Evolutionary conservation across 495 filamentous ascomycete genomes (phyloP).

Genomic region (Xylaria longipes): DNA sequence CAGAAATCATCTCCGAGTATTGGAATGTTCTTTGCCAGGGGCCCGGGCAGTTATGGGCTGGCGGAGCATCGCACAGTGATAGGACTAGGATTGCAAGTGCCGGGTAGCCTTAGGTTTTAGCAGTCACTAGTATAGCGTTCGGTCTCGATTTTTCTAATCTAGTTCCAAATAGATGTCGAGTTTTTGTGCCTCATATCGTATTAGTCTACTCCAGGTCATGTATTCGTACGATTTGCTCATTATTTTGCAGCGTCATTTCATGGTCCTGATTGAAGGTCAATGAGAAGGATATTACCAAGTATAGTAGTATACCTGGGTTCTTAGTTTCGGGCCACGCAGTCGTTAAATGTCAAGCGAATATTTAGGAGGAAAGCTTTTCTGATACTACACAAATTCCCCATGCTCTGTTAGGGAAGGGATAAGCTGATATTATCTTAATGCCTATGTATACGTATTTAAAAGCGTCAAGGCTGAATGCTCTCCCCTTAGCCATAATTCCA

Average conservation of each 20-base stretch:
- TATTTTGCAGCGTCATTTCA: neutral
- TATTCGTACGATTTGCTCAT: neutral
- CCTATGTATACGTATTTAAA: neutral
- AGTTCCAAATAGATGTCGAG: neutral
- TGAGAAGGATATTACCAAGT: neutral
- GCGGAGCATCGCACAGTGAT: neutral
- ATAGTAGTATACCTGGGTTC: neutral
- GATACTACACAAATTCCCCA: neutral
- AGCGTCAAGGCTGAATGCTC: neutral
- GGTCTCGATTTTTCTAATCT: neutral
- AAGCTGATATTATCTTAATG: neutral
- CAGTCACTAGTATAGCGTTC: neutral
- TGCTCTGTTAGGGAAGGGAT: neutral
- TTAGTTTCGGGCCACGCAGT: neutral
- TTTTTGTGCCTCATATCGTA: neutral
- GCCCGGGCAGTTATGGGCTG: neutral
- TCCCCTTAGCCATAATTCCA: neutral
- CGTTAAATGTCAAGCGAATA: neutral
- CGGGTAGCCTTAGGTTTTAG: neutral
- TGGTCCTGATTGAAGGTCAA: neutral
- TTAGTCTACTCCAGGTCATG: neutral
- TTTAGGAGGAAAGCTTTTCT: neutral
- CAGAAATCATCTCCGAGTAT: neutral
- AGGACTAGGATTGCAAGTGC: neutral
- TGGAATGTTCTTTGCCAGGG: neutral